Conservation (phyloP, 768 basidiomycete genomes). For the Trametes elegans region DNA sequence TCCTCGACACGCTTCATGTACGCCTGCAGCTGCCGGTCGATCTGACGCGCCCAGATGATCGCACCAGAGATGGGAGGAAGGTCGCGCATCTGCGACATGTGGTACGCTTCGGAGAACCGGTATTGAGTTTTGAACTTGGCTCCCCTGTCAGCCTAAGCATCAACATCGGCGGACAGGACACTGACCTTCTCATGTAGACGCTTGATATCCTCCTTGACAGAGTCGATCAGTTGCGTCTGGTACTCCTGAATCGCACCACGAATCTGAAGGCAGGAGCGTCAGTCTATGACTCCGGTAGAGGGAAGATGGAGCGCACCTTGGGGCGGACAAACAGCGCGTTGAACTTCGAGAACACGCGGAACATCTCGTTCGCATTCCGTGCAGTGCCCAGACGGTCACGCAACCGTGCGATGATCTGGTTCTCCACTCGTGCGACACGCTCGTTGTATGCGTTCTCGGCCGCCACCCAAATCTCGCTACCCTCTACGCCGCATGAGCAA, state of each 20-base stretch:
- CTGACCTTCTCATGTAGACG: conserved; percentile 86
- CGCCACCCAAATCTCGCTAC: conserved; percentile 96
- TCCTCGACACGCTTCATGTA: conserved; percentile 99
- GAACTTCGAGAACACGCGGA: conserved; percentile 97
- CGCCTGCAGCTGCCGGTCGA: conserved; percentile 90
- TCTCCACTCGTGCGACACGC: conserved; percentile 94
- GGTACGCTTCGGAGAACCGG: conserved; percentile 91
- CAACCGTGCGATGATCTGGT: conserved; percentile 94
- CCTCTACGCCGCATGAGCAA: conserved; percentile 52
- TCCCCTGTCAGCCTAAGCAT: neutral
- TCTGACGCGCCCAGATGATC: conserved; percentile 99
- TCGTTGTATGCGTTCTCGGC: conserved; percentile 99
- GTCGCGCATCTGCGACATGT: conserved; percentile 99
- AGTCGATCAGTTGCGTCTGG: conserved; percentile 97
- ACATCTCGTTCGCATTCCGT: conserved; percentile 98
- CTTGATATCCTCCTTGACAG: conserved; percentile 98
- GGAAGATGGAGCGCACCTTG: conserved; percentile 53
- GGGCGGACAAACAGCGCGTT: conserved; percentile 95
- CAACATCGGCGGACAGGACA: neutral
- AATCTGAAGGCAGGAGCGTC: conserved; percentile 51
- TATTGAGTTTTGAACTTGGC: conserved; percentile 91
- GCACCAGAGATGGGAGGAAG: conserved; percentile 97
- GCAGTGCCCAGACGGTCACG: conserved; percentile 93
- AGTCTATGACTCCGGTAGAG: no score
- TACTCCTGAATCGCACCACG: conserved; percentile 99